A percentile compares a stretch with the other conserved stretches of the same genome.
Conservation (phyloP, 2,329 filamentous ascomycete species). For the Sporothrix brunneoviolacea region DNA sequence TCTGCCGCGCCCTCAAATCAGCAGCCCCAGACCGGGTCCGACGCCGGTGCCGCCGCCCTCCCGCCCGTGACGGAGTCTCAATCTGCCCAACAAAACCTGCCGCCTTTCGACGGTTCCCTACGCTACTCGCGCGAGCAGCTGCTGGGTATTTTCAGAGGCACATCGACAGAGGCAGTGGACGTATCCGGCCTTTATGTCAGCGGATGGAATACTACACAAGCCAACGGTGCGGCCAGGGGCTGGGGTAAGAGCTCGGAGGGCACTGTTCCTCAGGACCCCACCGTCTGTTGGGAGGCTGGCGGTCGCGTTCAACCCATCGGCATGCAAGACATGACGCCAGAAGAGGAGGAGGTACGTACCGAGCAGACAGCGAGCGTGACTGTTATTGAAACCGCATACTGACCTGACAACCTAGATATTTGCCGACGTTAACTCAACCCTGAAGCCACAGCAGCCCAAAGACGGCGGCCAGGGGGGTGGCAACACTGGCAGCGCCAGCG, state of each 20-base stretch:
- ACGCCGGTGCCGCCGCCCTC: conserved; percentile 10
- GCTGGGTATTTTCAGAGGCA: conserved; percentile 60
- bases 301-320: conserved; percentile 66
- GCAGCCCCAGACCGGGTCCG: conserved; percentile 17
- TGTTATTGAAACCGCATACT: no score
- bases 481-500: not conserved
- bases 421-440: conserved; percentile 82
- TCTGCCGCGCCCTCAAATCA: conserved; percentile 49
- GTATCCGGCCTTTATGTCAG: conserved; percentile 63
- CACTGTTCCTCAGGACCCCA: conserved; percentile 71
- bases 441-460: conserved; percentile 79
- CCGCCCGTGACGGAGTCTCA: conserved; percentile 25
- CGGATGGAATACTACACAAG: conserved; percentile 70
- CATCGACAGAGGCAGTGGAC: conserved; percentile 40
- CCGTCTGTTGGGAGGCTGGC: conserved; percentile 80
- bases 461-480: conserved; percentile 52
- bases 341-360: conserved; percentile 52
- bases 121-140: conserved; percentile 77
- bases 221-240: conserved; percentile 58
- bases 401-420: conserved; percentile 55
- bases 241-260: conserved; percentile 76
- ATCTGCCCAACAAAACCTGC: conserved; percentile 28
- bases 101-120: conserved; percentile 41
- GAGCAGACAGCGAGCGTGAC: no score
- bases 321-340: conserved; percentile 59